Evolutionary conservation across 768 basidiomycete genomes (phyloP), one percentile per base, ranked within the genome.

Genomic region (Hygrophoropsis aurantiaca): DNA sequence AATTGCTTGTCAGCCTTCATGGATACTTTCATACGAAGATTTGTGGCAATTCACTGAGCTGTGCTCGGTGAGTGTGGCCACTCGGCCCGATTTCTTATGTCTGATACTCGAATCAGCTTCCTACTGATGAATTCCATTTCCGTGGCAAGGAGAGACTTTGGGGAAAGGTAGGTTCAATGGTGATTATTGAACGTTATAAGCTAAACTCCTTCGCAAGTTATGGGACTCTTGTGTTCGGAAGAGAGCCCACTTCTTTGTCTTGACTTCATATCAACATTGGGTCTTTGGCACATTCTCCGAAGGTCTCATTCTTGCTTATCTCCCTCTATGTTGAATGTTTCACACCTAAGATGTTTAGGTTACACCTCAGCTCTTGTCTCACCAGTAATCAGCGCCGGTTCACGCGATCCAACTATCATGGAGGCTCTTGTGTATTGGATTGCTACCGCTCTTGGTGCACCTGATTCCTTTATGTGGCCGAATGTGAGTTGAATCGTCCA

Each of bases 231-330:
- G 82, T 61, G 74, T 72, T 37, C 58, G 64, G 33, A 68, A 66
- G 50, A 67, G 72, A 20, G 73, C 74, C 3, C 76, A 69, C 23
- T 81, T 76, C 71, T 84, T 84, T 43, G 73, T 82, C 13, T 56
- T 84, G 42, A 82, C 81, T 5, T 78, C 77, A 3, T 84, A 82
- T 56, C 71, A 75, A 38, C 72, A 78, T 13, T 84, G 82, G 82
- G 67, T 77, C 5, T 84, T 84, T 54, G 82, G 82, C 4, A 73
- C 67, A 18, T 84, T 83, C 57, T 79, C 80, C n/a, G 59, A 64
- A 57, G 78, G 82, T 81, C 59, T 30, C 7, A 30, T 30, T 30
- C 27, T n/a, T n/a, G n/a, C n/a, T n/a, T n/a, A 30, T 30, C 27
- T 7, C 13, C 27, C 13, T 30, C n/a, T n/a, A n/a, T n/a, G n/a